phyloP scores from a whole-genome alignment of 2,329 filamentous ascomycete genomes.

The Colletotrichum melonis region DNA sequence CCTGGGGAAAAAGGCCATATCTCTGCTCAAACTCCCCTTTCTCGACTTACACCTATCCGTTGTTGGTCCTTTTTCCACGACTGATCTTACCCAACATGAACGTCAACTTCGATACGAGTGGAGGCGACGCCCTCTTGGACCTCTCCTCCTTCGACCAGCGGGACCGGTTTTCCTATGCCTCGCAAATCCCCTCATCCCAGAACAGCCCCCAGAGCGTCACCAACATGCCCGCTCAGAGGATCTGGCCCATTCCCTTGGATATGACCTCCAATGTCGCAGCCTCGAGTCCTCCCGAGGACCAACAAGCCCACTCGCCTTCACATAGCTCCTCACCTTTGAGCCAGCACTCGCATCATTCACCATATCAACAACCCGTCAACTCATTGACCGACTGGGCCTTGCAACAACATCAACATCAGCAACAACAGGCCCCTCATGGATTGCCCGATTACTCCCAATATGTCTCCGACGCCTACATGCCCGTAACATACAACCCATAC shows the following conservation, averaged over 20 bases:
- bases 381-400: constrained; percentile 72
- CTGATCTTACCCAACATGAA: constrained; percentile 54
- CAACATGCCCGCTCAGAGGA: constrained; percentile 50
- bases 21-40: constrained; percentile 35
- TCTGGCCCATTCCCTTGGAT: constrained; percentile 66
- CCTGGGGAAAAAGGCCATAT: constrained; percentile 45
- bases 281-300: constrained; percentile 60
- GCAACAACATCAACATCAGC: constrained; percentile 63
- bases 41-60: constrained; percentile 43
- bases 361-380: constrained; percentile 63
- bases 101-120: constrained; percentile 69
- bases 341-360: constrained; percentile 63
- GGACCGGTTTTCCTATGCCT: constrained; percentile 65
- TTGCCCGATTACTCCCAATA: constrained; percentile 62
- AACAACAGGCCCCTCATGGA: constrained; percentile 43
- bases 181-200: constrained; percentile 46
- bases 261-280: constrained; percentile 59
- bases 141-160: constrained; percentile 68
- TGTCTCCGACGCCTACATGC: constrained; percentile 62
- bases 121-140: constrained; percentile 70
- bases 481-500: constrained; percentile 56
- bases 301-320: constrained; percentile 57
- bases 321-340: constrained; percentile 60
- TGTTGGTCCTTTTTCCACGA: constrained; percentile 43
- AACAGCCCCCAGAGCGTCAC: constrained; percentile 36